A percentile compares a stretch with the other conserved stretches of the same genome.
phyloP scores from a whole-genome alignment of 495 filamentous ascomycete species.

The Cercophora samala region DNA sequence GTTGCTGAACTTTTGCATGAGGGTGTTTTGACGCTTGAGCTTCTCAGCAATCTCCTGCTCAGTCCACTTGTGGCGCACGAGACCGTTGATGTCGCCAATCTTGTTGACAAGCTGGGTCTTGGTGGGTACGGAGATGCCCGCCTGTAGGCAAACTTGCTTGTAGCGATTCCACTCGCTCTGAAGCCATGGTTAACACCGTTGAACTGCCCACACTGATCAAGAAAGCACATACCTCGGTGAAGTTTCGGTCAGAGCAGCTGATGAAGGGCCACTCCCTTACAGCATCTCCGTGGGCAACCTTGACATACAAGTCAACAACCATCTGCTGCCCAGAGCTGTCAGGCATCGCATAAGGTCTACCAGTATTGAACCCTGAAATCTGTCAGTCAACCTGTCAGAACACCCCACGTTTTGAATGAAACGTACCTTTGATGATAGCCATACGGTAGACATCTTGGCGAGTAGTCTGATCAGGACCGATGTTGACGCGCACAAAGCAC shows the following conservation, averaged over 20 bases:
- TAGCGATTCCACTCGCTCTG: slow-evolving; percentile 82
- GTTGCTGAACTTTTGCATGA: slow-evolving; percentile 58
- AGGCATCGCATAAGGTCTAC: slow-evolving; percentile 76
- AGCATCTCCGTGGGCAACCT: slow-evolving; percentile 70
- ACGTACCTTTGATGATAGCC: slow-evolving; percentile 76
- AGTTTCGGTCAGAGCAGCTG: slow-evolving; percentile 68
- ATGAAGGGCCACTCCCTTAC: slow-evolving; percentile 78
- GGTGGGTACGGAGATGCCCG: slow-evolving; percentile 68
- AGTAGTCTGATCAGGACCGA: slow-evolving; percentile 66
- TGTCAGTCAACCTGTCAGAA: slow-evolving; percentile 6
- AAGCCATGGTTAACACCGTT: slow-evolving; percentile 25
- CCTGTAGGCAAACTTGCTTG: slow-evolving; percentile 66
- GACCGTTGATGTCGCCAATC: slow-evolving; percentile 72
- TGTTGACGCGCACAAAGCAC: slow-evolving; percentile 77
- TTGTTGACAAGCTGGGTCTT: slow-evolving; percentile 62
- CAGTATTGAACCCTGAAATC: slow-evolving; percentile 63
- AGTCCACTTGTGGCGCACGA: slow-evolving; percentile 77
- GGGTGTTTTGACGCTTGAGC: slow-evolving; percentile 61
- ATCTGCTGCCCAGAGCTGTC: slow-evolving; percentile 65
- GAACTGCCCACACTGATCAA: neutral
- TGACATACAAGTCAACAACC: slow-evolving; percentile 71
- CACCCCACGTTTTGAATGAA: neutral
- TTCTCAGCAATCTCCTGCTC: slow-evolving; percentile 74
- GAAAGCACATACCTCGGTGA: slow-evolving; percentile 62
- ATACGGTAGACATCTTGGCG: slow-evolving; percentile 76